Percentiles rank a stretch among this genome's conserved stretches.
These are phyloP conservation scores for Malassezia dermatis DNA, from an alignment of 1,284 basidiomycete genomes.

Conservation along the genomic window DNA sequence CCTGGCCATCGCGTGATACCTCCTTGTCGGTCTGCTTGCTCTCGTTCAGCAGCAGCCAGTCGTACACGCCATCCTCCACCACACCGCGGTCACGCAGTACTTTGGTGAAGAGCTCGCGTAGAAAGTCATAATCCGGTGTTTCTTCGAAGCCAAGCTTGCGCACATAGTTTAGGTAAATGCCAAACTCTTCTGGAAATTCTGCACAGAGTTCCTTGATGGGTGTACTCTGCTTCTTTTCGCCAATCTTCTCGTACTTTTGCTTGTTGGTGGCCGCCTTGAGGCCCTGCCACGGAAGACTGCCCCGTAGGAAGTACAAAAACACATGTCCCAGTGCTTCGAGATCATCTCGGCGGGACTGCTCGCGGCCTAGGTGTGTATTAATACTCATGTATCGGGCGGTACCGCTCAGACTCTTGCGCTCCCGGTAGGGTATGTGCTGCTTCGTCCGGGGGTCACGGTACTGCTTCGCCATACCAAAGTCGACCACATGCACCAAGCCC, in stretches of 20 bases:
- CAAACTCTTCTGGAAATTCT: constrained; percentile 84
- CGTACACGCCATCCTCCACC: constrained; percentile 74
- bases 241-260: constrained; percentile 98
- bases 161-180: constrained; percentile 77
- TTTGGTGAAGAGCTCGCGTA: constrained; percentile 81
- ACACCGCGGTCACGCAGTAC: constrained; percentile 80
- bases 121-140: constrained; percentile 89
- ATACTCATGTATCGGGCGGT: constrained; percentile 96
- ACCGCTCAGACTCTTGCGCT: constrained; percentile 76
- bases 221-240: constrained; percentile 95
- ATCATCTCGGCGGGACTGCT: constrained; percentile 88
- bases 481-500: constrained; percentile 74
- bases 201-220: constrained; percentile 88
- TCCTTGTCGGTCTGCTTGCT: constrained; percentile 88
- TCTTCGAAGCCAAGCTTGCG: constrained; percentile 82
- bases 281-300: constrained; percentile 85
- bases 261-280: constrained; percentile 94
- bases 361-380: constrained; percentile 87
- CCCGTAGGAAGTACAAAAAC: constrained; percentile 93
- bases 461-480: constrained; percentile 97
- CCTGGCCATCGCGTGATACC: neutral
- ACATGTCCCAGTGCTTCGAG: constrained; percentile 89
- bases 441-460: constrained; percentile 94
- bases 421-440: constrained; percentile 90
- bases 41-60: constrained; percentile 79